Evolutionary conservation across 2,329 filamentous ascomycete genomes (phyloP).

Genomic region (Leptographium galeiforme): DNA sequence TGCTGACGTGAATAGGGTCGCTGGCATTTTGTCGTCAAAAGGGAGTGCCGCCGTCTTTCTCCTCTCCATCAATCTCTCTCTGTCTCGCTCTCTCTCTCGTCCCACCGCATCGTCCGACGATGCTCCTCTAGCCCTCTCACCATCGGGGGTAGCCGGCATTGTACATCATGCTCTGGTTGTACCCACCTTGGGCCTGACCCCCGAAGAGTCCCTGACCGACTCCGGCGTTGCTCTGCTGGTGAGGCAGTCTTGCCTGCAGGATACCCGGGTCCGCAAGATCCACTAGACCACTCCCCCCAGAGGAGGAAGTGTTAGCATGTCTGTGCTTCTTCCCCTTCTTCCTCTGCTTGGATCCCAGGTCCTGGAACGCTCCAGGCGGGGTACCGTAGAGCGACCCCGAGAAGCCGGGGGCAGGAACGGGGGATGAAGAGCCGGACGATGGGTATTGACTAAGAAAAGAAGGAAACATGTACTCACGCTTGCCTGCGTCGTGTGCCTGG

Average conservation of each 20-base stretch:
- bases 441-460: constrained; percentile 83
- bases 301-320: constrained; percentile 99
- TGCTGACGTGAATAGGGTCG: background rate
- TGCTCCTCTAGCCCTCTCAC: constrained; percentile 23
- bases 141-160: constrained; percentile 57
- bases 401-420: constrained; percentile 81
- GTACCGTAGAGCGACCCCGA: constrained; percentile 83
- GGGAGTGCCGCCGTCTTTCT: background rate
- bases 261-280: constrained; percentile 99
- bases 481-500: constrained; percentile 72
- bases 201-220: constrained; percentile 82
- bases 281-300: constrained; percentile 96
- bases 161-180: constrained; percentile 79
- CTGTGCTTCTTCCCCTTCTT: constrained; percentile 99
- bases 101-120: background rate
- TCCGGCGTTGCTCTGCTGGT: constrained; percentile 67
- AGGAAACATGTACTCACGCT: constrained; percentile 91
- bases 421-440: constrained; percentile 66
- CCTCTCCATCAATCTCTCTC: no score
- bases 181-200: constrained; percentile 88
- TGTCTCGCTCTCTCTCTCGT: background rate
- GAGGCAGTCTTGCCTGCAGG: constrained; percentile 92
- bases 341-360: constrained; percentile 93
- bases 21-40: background rate
- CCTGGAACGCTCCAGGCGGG: constrained; percentile 76